phyloP scores from a whole-genome alignment of 2,329 filamentous ascomycete genomes.

The Nothophoma quercina region DNA sequence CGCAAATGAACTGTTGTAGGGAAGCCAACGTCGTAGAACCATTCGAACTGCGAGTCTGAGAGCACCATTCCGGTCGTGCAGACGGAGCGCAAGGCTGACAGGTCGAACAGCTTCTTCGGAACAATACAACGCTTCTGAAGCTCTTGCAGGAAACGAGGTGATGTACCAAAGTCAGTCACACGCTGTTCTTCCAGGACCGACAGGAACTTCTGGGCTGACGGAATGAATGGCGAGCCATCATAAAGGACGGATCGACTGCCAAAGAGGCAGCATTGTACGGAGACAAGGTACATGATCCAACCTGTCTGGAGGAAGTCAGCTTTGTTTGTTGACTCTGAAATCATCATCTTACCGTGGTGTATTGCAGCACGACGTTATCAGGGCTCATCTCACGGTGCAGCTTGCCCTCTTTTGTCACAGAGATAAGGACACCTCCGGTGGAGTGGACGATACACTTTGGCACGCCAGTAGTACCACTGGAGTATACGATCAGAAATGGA shows the following conservation, averaged over 20 bases:
- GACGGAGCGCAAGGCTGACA: slow-evolving; percentile 68
- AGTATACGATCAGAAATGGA: slow-evolving; percentile 79
- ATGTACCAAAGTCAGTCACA: slow-evolving; percentile 77
- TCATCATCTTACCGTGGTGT: slow-evolving; percentile 57
- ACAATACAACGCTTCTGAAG: slow-evolving; percentile 69
- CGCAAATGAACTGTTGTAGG: slow-evolving; percentile 70
- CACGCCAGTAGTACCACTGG: slow-evolving; percentile 80
- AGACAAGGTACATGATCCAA: slow-evolving; percentile 87
- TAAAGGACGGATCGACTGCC: slow-evolving; percentile 75
- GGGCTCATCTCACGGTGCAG: slow-evolving; percentile 60
- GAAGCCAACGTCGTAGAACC: slow-evolving; percentile 79
- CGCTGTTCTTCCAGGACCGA: slow-evolving; percentile 67
- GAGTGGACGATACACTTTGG: slow-evolving; percentile 89
- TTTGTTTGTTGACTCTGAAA: background rate
- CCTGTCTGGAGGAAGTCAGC: slow-evolving; percentile 34
- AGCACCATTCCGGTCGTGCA: slow-evolving; percentile 84
- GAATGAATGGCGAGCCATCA: slow-evolving; percentile 81
- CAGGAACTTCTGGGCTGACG: slow-evolving; percentile 70
- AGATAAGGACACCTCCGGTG: slow-evolving; percentile 70
- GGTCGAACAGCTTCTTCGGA: slow-evolving; percentile 68
- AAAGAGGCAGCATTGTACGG: slow-evolving; percentile 64
- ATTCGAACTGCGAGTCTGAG: slow-evolving; percentile 77
- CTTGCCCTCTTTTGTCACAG: slow-evolving; percentile 65
- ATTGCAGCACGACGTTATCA: slow-evolving; percentile 61
- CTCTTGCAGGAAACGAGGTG: slow-evolving; percentile 79